Evolutionary conservation across 1,284 basidiomycete genomes (phyloP).

Genomic region (Ceratobasidium sp.): DNA sequence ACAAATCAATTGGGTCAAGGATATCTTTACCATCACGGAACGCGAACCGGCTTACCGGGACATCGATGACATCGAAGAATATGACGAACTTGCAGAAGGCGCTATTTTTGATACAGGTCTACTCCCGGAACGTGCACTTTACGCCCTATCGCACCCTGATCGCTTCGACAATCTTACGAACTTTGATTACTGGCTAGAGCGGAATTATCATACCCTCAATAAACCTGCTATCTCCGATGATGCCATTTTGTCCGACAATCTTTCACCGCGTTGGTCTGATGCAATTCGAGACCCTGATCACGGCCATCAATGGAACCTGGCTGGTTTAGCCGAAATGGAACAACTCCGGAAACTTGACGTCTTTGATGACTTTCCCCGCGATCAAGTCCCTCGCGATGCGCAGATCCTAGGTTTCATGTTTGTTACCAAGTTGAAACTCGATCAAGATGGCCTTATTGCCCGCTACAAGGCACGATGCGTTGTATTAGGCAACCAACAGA

Average conservation of each 20-base stretch:
- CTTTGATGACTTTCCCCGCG: neutral
- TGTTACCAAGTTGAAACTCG: neutral
- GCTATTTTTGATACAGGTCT: no score
- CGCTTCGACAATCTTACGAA: no score
- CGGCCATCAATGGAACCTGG: neutral
- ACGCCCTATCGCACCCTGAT: no score
- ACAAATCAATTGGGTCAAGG: neutral
- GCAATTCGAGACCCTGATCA: slow-evolving; percentile 3
- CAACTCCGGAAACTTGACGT: neutral
- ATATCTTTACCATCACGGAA: neutral
- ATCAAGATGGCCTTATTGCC: neutral
- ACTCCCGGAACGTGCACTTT: no score
- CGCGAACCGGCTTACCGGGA: neutral
- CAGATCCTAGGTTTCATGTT: neutral
- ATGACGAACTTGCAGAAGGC: no score
- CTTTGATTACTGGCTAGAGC: no score
- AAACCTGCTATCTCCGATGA: no score
- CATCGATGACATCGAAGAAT: no score
- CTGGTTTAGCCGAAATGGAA: neutral
- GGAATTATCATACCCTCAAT: no score
- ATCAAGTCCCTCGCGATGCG: neutral
- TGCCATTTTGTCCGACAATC: neutral
- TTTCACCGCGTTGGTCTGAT: neutral
- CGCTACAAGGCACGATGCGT: slow-evolving; percentile 15
- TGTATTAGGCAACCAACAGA: neutral